These are phyloP conservation scores for Penicillium subrubescens DNA, from an alignment of 495 filamentous ascomycete species.

Conservation along the genomic window DNA sequence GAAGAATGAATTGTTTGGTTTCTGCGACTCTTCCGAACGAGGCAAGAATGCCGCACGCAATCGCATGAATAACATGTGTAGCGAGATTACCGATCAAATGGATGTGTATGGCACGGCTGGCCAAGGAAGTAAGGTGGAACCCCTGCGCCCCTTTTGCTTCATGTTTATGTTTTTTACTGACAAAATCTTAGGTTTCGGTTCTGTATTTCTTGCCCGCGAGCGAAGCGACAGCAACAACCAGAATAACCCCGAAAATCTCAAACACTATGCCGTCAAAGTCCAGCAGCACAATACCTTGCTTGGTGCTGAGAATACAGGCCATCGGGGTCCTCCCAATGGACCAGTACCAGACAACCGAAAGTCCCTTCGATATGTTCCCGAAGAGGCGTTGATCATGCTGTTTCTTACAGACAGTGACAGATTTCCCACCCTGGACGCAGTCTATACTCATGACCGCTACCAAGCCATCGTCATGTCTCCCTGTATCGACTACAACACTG, in stretches of 20 bases:
- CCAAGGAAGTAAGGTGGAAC: slow-evolving; percentile 18
- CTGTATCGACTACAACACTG: slow-evolving; percentile 19
- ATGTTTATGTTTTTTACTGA: slow-evolving; percentile 12
- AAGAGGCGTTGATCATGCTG: slow-evolving; percentile 29
- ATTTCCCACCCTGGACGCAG: slow-evolving; percentile 31
- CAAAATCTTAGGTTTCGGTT: slow-evolving; percentile 25
- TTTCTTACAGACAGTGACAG: slow-evolving; percentile 22
- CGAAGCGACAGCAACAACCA: not conserved
- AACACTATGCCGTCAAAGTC: slow-evolving; percentile 28
- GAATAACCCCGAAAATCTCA: not conserved
- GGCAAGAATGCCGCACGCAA: not conserved
- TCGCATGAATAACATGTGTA: slow-evolving; percentile 14
- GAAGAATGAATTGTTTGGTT: not conserved
- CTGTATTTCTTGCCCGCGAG: slow-evolving; percentile 25
- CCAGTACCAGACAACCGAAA: slow-evolving; percentile 6
- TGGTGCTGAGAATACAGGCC: not conserved
- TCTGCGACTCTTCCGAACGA: slow-evolving; percentile 1
- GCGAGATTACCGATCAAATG: slow-evolving; percentile 4
- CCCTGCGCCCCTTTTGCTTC: not conserved
- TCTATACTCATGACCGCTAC: slow-evolving; percentile 28
- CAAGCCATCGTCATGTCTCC: slow-evolving; percentile 29
- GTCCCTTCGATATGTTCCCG: slow-evolving; percentile 19
- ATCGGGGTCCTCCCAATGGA: slow-evolving; percentile 8
- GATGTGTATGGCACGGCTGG: slow-evolving; percentile 26
- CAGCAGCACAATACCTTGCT: slow-evolving; percentile 17